Evolutionary conservation across 169 alveolate species (phyloP), one percentile per base, ranked within the genome.

Genomic region (Theileria parva): DNA sequence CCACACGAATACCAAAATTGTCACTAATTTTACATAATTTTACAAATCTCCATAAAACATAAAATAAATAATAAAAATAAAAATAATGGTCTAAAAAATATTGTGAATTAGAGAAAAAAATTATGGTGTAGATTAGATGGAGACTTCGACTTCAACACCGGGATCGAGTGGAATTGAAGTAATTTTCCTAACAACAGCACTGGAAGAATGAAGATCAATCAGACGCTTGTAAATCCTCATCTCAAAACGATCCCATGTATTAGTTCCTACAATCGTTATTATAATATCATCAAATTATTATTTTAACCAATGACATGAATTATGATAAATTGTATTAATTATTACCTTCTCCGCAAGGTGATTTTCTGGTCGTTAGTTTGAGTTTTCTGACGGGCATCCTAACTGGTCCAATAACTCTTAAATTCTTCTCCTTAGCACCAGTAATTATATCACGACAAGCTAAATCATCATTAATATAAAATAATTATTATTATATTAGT

Each of bases 161-260:
- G 99, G 97, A 88, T 97, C 99, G 81, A 97, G 95, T 90, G 94
- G 94, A 92, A 97, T 94, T 69, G 98, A 95, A 64, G 99, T 97
- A 88, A 97, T 96, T 90, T 97, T 98, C 87, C 94, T 94, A 84
- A 97, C 99, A 57, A 95, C 97, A 72, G 96, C 99, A 81, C 98
- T 91, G 72, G 99, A 97, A 70, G 99, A 96, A 95, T 95, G 97
- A 86, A 97, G 87, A 90, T 96, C 98, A 91, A 97, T 95, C 79
- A 97, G 95, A 88, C 99, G 97, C 95, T 97, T 97, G 97, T 97
- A 97, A 80, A 97, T 96, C 68, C 99, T 95, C 96, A 97, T 91
- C 94, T 97, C 99, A 88, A 94, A 97, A 84, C 99, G 94, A 87
- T 97, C 99, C 98, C 97, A 97, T 53, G 99, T 97, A 93, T 96